phyloP scores from a whole-genome alignment of 2,329 filamentous ascomycete genomes.

The Alternaria sp. region DNA sequence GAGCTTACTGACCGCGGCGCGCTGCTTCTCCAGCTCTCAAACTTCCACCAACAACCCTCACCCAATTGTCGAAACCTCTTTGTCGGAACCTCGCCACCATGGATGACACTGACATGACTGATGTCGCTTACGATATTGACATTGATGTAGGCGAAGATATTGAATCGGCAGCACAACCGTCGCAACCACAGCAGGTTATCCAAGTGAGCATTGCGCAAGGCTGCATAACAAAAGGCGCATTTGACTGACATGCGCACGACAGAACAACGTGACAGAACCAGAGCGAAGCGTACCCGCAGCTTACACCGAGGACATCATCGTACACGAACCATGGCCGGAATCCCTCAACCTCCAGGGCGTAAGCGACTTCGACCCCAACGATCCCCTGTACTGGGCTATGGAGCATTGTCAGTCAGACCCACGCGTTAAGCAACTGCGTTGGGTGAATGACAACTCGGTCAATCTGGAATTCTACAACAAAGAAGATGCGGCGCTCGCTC shows the following conservation, averaged over 20 bases:
- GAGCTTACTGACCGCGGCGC: constrained; percentile 20
- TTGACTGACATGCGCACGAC: constrained; percentile 16
- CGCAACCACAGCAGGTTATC: constrained; percentile 34
- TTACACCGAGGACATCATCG: constrained; percentile 45
- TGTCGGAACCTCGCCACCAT: constrained; percentile 25
- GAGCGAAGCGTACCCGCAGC: constrained; percentile 41
- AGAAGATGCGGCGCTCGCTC: constrained; percentile 63
- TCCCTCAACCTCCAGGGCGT: constrained; percentile 88
- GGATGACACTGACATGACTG: constrained; percentile 48
- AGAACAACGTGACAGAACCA: constrained; percentile 11
- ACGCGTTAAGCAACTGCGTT: constrained; percentile 72
- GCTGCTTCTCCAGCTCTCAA: constrained; percentile 8
- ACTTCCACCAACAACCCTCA: constrained; percentile 27
- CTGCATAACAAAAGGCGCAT: constrained; percentile 11
- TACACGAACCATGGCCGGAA: constrained; percentile 55
- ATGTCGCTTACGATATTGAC: constrained; percentile 51
- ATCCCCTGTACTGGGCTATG: constrained; percentile 78
- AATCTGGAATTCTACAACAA: constrained; percentile 78
- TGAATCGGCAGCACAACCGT: constrained; percentile 27
- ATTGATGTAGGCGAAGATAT: constrained; percentile 41
- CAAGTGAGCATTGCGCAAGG: constrained; percentile 21
- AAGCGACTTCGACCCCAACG: constrained; percentile 78
- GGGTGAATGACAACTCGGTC: constrained; percentile 92
- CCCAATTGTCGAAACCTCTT: constrained; percentile 17
- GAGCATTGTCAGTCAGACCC: constrained; percentile 69